phyloP scores from a whole-genome alignment of 2,329 filamentous ascomycete species.

The Massarina eburnea region DNA sequence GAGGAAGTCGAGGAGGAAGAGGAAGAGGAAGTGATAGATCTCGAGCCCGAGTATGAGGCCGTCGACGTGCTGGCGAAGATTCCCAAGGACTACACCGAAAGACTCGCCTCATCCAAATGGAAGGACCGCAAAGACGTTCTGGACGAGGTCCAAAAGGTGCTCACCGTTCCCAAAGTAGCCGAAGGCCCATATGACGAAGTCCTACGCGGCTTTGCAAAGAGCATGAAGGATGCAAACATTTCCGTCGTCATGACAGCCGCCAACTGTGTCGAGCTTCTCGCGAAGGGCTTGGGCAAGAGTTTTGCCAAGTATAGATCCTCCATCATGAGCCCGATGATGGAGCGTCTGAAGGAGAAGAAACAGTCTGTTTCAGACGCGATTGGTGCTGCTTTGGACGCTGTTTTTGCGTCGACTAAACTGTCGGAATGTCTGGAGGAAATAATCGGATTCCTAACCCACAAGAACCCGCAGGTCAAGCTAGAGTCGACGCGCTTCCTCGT shows the following conservation, averaged over 20 bases:
- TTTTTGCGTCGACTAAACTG: constrained; percentile 67
- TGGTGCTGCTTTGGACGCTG: constrained; percentile 76
- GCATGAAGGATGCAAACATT: constrained; percentile 98
- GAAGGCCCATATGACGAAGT: constrained; percentile 87
- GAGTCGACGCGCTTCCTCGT: constrained; percentile 94
- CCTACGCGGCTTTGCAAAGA: constrained; percentile 81
- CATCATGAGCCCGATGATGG: constrained; percentile 88
- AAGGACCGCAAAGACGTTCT: constrained; percentile 96
- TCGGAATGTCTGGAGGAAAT: constrained; percentile 92
- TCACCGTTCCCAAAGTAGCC: constrained; percentile 89
- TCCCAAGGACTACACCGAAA: constrained; percentile 78
- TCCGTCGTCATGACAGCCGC: constrained; percentile 91
- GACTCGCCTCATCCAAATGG: constrained; percentile 90
- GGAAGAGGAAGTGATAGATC: constrained; percentile 71
- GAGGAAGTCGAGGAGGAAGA: constrained; percentile 53
- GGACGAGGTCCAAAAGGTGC: constrained; percentile 72
- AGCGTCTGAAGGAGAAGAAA: constrained; percentile 98
- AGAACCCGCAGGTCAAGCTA: constrained; percentile 97
- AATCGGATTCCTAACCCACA: constrained; percentile 79
- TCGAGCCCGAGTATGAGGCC: constrained; percentile 67
- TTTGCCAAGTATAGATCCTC: constrained; percentile 79
- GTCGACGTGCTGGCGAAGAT: constrained; percentile 84
- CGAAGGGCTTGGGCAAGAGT: constrained; percentile 75
- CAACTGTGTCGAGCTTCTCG: constrained; percentile 86
- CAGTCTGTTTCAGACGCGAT: constrained; percentile 84